Evolutionary conservation across 345 rosid species (phyloP).

Genomic region (Citrus mangshanensis): DNA sequence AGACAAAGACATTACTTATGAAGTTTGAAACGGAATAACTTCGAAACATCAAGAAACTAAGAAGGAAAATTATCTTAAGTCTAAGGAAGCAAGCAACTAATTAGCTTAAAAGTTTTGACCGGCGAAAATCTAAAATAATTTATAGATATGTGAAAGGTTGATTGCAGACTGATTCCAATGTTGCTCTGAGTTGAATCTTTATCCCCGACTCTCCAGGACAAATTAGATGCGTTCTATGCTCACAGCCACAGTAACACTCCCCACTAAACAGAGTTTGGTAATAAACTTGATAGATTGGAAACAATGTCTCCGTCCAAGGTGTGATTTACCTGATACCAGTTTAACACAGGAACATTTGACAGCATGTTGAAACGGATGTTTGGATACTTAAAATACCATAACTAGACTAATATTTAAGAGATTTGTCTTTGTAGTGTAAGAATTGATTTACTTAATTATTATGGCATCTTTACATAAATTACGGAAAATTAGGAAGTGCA

Average conservation of each 20-base stretch:
- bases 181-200: too few species aligned
- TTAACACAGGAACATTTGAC: too few species aligned
- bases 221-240: too few species aligned
- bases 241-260: too few species aligned
- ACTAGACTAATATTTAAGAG: neutral
- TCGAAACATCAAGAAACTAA: neutral
- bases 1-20: neutral
- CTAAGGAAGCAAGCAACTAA: neutral
- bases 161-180: too few species aligned
- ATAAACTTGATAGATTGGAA: too few species aligned
- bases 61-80: neutral
- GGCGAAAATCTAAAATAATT: neutral
- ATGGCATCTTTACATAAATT: neutral
- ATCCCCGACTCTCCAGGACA: too few species aligned
- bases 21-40: too few species aligned
- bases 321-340: neutral
- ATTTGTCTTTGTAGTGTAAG: neutral
- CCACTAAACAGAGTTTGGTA: too few species aligned
- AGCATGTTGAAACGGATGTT: too few species aligned
- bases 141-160: neutral
- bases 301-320: neutral
- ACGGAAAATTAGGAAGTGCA: neutral
- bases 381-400: neutral
- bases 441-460: neutral
- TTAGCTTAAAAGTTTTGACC: neutral